phyloP scores from a whole-genome alignment of 2,329 filamentous ascomycete species.

The Monilinia aucupariae region DNA sequence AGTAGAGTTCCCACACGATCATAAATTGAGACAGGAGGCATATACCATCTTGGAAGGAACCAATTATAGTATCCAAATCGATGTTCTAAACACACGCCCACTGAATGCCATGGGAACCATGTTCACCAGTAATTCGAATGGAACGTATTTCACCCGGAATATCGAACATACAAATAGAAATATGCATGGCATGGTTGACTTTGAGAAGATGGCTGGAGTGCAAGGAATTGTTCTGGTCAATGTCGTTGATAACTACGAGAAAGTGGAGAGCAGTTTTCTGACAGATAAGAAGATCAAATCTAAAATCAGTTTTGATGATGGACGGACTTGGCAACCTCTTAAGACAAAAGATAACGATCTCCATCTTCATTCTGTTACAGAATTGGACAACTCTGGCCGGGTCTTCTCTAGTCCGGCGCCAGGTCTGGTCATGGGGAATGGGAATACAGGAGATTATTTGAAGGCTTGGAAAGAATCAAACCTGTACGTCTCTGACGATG shows the following conservation, averaged over 20 bases:
- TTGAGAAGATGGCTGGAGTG: constrained; percentile 87
- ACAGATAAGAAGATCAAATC: constrained; percentile 65
- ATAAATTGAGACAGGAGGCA: constrained; percentile 74
- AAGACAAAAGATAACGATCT: constrained; percentile 60
- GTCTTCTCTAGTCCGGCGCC: constrained; percentile 93
- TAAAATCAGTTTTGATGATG: constrained; percentile 92
- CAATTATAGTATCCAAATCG: constrained; percentile 95
- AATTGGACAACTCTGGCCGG: constrained; percentile 72
- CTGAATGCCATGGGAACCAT: constrained; percentile 75
- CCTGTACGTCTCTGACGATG: constrained; percentile 86
- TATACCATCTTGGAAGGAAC: constrained; percentile 95
- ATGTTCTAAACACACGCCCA: constrained; percentile 69
- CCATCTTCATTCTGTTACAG: constrained; percentile 88
- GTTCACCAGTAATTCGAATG: constrained; percentile 95
- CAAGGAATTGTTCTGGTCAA: constrained; percentile 92
- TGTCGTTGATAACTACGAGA: constrained; percentile 77
- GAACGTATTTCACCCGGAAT: constrained; percentile 91
- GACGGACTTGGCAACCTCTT: constrained; percentile 73
- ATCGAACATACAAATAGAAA: constrained; percentile 90
- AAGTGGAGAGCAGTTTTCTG: constrained; percentile 51
- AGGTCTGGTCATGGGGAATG: constrained; percentile 87
- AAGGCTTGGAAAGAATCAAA: constrained; percentile 66
- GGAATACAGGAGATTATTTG: constrained; percentile 76
- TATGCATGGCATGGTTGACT: constrained; percentile 71
- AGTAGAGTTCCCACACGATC: constrained; percentile 78